Evolutionary conservation across 495 filamentous ascomycete species (phyloP).

Genomic region (Geoglossum glabrum): DNA sequence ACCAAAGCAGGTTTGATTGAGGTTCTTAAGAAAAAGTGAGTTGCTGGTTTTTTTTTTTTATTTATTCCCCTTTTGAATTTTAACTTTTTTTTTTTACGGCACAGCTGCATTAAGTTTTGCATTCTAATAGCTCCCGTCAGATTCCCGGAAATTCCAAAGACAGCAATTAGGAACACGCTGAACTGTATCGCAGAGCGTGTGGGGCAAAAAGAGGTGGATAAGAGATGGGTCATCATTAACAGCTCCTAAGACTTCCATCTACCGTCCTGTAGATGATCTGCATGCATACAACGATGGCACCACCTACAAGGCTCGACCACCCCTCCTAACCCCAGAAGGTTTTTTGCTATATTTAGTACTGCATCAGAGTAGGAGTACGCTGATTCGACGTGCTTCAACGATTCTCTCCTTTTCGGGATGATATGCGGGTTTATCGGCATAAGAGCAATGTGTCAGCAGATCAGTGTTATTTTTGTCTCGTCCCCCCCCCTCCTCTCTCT

Average conservation of each 20-base stretch:
- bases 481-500: too few relatives aligned
- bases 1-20: conserved; percentile 62
- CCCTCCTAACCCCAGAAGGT: background rate
- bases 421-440: background rate
- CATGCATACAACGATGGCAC: background rate
- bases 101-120: too few relatives aligned
- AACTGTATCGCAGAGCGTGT: conserved; percentile 46
- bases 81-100: conserved; percentile 1
- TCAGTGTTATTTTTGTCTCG: background rate
- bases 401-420: background rate
- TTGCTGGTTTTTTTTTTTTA: too few relatives aligned
- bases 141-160: conserved; percentile 52
- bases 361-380: background rate
- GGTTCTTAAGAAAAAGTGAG: conserved; percentile 44
- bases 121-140: conserved; percentile 12
- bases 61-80: background rate
- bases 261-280: background rate
- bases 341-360: background rate
- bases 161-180: conserved; percentile 52
- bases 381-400: background rate
- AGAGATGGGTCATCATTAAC: conserved; percentile 33
- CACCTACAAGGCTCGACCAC: background rate
- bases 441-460: background rate
- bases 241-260: background rate
- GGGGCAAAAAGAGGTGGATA: conserved; percentile 38